Evolutionary conservation across 2,329 filamentous ascomycete species (phyloP), one percentile per base, ranked within the genome.

Genomic region (Neophaeococcomyces aloes): DNA sequence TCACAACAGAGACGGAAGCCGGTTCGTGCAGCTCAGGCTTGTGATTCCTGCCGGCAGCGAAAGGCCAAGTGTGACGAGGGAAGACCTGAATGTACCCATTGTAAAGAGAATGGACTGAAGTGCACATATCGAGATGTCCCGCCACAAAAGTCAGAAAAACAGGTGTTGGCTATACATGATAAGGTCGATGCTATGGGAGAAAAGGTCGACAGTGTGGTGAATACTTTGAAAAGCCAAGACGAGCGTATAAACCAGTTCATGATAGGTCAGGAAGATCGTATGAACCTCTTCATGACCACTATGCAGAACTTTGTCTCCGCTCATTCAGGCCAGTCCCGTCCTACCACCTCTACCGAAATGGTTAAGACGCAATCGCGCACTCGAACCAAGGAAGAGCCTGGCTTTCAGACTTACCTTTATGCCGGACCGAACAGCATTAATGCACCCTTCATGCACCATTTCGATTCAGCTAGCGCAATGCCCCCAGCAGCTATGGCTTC

Each of bases 1-100:
- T 25, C 15, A 6, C 31, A 35, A 29, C 30, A 36, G 25, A 43
- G 52, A 41, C 39, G 52, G 17, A 55, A 54, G 27, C 52, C 53
- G 1, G 50, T 55, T 3, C 44, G 53, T 40, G 53, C 53, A 2
- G 48, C 50, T 13, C 55, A 94, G 81, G 91, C 91, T 29, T 98
- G 91, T 63, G 87, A 94, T 57, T 85, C 82, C 61, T 94, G 87
- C 64, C 79, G 87, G 46, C 76, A 83, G 48, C 74, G 89, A 30
- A 94, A 94, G 63, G 86, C 86, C 11, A 94, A 94, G 64, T 94
- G 87, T 60, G 86, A 94, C 56, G 87, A 94, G 67, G 79, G 80
- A 8, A 79, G 83, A 52, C 87, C 83, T 2, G 82, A 83, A 56
- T 89, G 86, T 59, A 86, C 81, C 30, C 78, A 79, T 56, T 98